These are phyloP conservation scores for Hymenoscyphus scutula DNA, from an alignment of 2,329 filamentous ascomycete genomes.

Conservation along the genomic window DNA sequence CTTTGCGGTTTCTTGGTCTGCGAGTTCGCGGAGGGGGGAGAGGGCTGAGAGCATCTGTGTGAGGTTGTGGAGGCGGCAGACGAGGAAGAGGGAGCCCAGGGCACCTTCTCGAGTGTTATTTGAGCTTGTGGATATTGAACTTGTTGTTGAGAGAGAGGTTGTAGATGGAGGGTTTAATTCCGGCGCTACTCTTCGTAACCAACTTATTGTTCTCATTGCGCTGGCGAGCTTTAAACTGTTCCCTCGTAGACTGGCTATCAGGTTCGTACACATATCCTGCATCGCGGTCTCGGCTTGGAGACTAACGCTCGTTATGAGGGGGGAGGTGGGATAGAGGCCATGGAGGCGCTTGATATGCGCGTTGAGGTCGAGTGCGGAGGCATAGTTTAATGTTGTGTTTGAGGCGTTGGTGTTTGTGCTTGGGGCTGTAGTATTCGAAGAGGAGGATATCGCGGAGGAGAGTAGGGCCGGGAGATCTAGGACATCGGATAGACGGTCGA, in stretches of 20 bases:
- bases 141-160: constrained; percentile 12
- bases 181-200: constrained; percentile 82
- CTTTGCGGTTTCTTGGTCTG: constrained; percentile 71
- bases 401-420: constrained; percentile 36
- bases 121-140: constrained; percentile 20
- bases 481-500: constrained; percentile 85
- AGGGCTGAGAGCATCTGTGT: constrained; percentile 77
- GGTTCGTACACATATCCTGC: constrained; percentile 80
- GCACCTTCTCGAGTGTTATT: constrained; percentile 56
- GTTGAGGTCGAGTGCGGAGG: constrained; percentile 85
- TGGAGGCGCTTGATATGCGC: constrained; percentile 89
- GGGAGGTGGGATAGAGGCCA: constrained; percentile 76
- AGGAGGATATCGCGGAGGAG: constrained; percentile 69
- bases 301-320: constrained; percentile 70
- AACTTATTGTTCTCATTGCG: constrained; percentile 86
- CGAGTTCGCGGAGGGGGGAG: constrained; percentile 80
- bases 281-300: constrained; percentile 82
- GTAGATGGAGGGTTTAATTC: constrained; percentile 59
- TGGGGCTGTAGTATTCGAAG: constrained; percentile 39
- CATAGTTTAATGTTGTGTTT: constrained; percentile 66
- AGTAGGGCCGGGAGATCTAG: constrained; percentile 86
- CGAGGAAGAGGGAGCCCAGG: constrained; percentile 79
- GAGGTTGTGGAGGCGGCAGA: constrained; percentile 80
- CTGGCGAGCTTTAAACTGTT: constrained; percentile 83
- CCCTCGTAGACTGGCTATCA: constrained; percentile 73